These are phyloP conservation scores for Penicillium pulvis DNA, from an alignment of 495 filamentous ascomycete genomes.

Conservation along the genomic window DNA sequence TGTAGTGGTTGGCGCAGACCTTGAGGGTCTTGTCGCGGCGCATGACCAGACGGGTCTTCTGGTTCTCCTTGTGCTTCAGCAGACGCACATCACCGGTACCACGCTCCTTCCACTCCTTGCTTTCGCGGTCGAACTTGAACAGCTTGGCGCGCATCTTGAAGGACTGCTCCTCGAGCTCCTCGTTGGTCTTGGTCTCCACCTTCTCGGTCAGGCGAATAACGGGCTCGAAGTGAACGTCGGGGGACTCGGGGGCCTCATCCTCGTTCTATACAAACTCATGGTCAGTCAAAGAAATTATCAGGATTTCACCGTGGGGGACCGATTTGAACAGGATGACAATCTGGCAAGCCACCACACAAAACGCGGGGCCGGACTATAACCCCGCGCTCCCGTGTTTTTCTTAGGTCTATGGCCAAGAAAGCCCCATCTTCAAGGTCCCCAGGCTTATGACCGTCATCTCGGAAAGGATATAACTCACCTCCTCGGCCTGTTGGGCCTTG, in stretches of 20 bases:
- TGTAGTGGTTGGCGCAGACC: slow-evolving; percentile 99
- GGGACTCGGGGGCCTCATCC: slow-evolving; percentile 76
- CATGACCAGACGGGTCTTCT: slow-evolving; percentile 98
- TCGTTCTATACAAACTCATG: slow-evolving; percentile 18
- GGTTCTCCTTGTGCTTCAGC: slow-evolving; percentile 97
- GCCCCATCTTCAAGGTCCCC: slow-evolving; percentile 4
- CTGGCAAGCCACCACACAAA: neutral
- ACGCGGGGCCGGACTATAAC: slow-evolving; percentile 2
- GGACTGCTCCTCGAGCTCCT: slow-evolving; percentile 93
- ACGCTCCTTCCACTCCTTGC: slow-evolving; percentile 98
- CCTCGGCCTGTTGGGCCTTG: slow-evolving; percentile 74
- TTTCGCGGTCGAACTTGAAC: slow-evolving; percentile 92
- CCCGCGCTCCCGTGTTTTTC: slow-evolving; percentile 13
- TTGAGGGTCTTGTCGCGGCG: slow-evolving; percentile 99
- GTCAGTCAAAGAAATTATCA: slow-evolving; percentile 7
- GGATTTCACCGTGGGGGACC: neutral
- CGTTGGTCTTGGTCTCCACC: slow-evolving; percentile 95
- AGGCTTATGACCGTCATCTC: neutral
- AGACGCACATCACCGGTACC: slow-evolving; percentile 95
- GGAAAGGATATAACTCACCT: slow-evolving; percentile 38
- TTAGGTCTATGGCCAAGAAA: neutral
- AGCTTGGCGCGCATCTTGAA: slow-evolving; percentile 99
- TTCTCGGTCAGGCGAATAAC: slow-evolving; percentile 93
- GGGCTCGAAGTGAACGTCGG: slow-evolving; percentile 95
- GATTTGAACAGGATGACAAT: neutral